Evolutionary conservation across 495 filamentous ascomycete genomes (phyloP).

Genomic region (Aspergillus sclerotiicarbonarius): DNA sequence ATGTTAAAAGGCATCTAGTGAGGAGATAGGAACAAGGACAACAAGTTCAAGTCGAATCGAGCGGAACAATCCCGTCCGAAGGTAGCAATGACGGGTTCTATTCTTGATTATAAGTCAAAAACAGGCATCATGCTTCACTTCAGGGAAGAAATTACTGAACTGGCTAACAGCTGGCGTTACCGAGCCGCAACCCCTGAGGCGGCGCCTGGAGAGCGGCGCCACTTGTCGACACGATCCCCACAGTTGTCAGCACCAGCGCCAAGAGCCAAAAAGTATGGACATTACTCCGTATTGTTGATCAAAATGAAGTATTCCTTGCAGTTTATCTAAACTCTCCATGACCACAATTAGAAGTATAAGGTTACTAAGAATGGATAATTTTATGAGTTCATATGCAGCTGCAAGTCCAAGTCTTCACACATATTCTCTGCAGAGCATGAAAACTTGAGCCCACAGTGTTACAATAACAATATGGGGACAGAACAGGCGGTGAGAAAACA

Average conservation of each 20-base stretch:
- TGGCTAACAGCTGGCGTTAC: conserved; percentile 37
- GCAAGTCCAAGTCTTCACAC: neutral
- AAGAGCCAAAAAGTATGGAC: conserved; percentile 13
- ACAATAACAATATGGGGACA: neutral
- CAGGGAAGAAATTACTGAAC: conserved; percentile 24
- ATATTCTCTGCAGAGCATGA: neutral
- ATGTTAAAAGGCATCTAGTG: conserved; percentile 5
- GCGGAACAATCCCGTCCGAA: neutral
- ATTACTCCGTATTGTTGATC: neutral
- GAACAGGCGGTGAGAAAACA: neutral
- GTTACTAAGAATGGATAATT: neutral
- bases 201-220: conserved; percentile 39
- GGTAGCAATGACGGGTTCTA: conserved; percentile 2
- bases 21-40: neutral
- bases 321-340: too few relatives aligned
- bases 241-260: conserved; percentile 18
- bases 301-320: neutral
- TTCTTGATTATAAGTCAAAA: conserved; percentile 8
- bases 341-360: neutral
- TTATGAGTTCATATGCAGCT: neutral
- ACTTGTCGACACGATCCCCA: conserved; percentile 30
- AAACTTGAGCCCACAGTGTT: too few relatives aligned
- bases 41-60: neutral
- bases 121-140: conserved; percentile 17
- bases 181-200: conserved; percentile 44